phyloP scores from a whole-genome alignment of 2,329 filamentous ascomycete genomes.

The Hortaea sp. region DNA sequence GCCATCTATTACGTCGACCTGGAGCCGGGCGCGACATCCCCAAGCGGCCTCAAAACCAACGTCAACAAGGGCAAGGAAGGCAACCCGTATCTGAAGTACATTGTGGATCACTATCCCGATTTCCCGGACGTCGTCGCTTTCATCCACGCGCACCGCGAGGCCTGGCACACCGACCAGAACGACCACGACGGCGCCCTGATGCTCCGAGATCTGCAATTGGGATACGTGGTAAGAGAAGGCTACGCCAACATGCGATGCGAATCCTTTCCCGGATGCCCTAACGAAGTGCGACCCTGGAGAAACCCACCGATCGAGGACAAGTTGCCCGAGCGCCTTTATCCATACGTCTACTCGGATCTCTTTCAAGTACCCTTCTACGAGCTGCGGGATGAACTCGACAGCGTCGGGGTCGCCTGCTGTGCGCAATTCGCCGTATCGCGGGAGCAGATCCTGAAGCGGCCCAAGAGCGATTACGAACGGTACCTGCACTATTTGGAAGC shows the following conservation, averaged over 20 bases:
- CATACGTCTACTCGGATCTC: constrained; percentile 14
- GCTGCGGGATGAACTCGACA: constrained; percentile 7
- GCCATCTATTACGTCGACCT: constrained; percentile 36
- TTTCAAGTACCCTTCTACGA: constrained; percentile 10
- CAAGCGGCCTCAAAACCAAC: constrained; percentile 10
- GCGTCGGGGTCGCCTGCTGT: constrained; percentile 13
- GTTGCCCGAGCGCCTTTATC: constrained; percentile 11
- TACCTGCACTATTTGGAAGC: constrained; percentile 40
- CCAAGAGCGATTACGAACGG: constrained; percentile 22
- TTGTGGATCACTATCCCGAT: constrained; percentile 35
- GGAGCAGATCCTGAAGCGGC: constrained; percentile 18
- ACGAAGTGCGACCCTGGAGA: constrained; percentile 14
- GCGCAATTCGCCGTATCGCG: constrained; percentile 26
- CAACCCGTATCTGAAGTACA: constrained; percentile 38
- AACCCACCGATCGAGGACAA: constrained; percentile 9
- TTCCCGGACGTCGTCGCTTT: constrained; percentile 21
- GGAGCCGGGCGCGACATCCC: constrained; percentile 16
- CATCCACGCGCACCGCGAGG: constrained; percentile 11
- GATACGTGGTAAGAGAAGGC: constrained; percentile 14
- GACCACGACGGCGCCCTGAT: constrained; percentile 17
- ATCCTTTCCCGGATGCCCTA: constrained; percentile 13
- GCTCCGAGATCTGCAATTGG: constrained; percentile 13
- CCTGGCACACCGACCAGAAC: constrained; percentile 21
- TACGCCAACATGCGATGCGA: constrained; percentile 22
- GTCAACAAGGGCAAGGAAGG: constrained; percentile 37